Base-by-base conservation (phyloP, 2,329 filamentous ascomycete species). In the Ramichloridium luteum region DNA sequence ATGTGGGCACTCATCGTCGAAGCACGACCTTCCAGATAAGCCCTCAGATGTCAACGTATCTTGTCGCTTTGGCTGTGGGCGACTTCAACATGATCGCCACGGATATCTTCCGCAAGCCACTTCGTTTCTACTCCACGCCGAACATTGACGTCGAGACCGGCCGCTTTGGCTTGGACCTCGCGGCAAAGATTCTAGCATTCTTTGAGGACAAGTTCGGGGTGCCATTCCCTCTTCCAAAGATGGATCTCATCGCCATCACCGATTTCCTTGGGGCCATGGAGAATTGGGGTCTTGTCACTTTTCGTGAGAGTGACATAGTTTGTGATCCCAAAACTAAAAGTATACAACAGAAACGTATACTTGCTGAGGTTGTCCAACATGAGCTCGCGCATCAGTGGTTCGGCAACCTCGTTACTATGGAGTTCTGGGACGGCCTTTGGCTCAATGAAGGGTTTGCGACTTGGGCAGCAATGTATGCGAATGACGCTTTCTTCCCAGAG, bases 321-420 rank as follows among this genome's bases (percentile, higher is more conserved):
- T 94, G 88, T 51, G 85, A 96, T 48, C 82, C 90, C 57, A 77
- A 82, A 54, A 81, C 79, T 27, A 93, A 86, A 0, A 85, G 93
- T 54, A 74, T 80, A 18, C 74, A 75, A 41, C 93, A 85, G 62
- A 85, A 83, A 60, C 93, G 92, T 56, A 72, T 84, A 23, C 80
- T 96, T 40, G 86, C 86, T 17, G 93, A 94, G 49, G 84, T 94
- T 34, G 85, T 94, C 32, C 85, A 86, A 14, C 88, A 94, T 58
- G 88, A 96, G 58, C 68, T 96, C 41, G 88, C 84, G 35, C 84
- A 93, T 53, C 84, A 92, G 59, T 93, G 84, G 84, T 93, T 92
- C 47, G 84, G 84, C 16, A 88, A 93, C 56, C 69, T 93, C n/a
- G 84, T 90, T 20, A 93, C 84, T 5, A 93, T 93, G 84, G 82